phyloP scores from a whole-genome alignment of 495 filamentous ascomycete genomes.

The Aspergillus heteromorphus region DNA sequence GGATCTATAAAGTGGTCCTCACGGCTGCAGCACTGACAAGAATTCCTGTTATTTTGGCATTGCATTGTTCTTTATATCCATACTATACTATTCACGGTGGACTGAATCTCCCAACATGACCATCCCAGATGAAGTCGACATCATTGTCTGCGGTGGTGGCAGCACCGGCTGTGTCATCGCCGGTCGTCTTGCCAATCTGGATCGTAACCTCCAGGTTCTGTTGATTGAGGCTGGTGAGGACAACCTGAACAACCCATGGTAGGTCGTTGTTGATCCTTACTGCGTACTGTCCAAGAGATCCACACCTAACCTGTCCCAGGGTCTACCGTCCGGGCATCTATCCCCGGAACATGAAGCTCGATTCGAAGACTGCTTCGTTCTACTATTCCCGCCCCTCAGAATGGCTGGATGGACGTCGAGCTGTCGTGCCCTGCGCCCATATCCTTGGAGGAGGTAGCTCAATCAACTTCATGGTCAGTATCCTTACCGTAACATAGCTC shows the following conservation, averaged over 20 bases:
- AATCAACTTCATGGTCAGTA: slow-evolving; percentile 72
- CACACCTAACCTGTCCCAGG: slow-evolving; percentile 16
- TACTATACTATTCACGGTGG: neutral
- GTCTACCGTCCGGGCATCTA: slow-evolving; percentile 76
- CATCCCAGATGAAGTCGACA: slow-evolving; percentile 66
- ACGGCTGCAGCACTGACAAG: neutral
- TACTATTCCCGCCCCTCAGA: slow-evolving; percentile 74
- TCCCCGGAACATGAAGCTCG: slow-evolving; percentile 74
- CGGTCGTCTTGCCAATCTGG: slow-evolving; percentile 71
- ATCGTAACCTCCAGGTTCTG: slow-evolving; percentile 74
- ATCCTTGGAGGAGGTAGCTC: slow-evolving; percentile 73
- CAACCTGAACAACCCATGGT: slow-evolving; percentile 79
- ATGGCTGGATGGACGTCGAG: slow-evolving; percentile 63
- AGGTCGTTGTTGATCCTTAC: neutral
- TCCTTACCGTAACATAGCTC: neutral
- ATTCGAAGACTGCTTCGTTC: slow-evolving; percentile 82
- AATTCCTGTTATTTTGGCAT: neutral
- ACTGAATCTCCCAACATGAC: slow-evolving; percentile 23
- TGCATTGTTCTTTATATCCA: neutral
- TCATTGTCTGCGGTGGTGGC: slow-evolving; percentile 75
- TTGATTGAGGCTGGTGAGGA: slow-evolving; percentile 74
- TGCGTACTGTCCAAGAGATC: neutral
- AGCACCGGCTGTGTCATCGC: slow-evolving; percentile 73
- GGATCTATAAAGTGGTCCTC: neutral
- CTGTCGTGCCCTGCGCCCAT: slow-evolving; percentile 75